Evolutionary conservation across 305 asterid species (phyloP).

Genomic region (Withania somnifera): DNA sequence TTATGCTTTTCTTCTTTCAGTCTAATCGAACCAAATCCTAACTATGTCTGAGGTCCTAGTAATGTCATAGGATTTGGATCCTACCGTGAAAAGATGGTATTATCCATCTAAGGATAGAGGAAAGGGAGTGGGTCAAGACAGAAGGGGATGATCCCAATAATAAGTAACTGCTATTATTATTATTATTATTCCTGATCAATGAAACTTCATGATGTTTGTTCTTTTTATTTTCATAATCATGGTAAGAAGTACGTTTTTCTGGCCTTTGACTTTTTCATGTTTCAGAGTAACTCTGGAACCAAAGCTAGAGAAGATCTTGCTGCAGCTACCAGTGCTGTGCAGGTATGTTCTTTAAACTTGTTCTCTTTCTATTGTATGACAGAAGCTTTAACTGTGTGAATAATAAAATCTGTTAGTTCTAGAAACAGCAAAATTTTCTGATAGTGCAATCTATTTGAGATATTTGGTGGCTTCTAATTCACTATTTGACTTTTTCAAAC

Average conservation of each 20-base stretch:
- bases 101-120: no score
- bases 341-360: conserved; percentile 37
- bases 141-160: no score
- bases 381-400: neutral
- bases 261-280: conserved; percentile 1
- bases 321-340: conserved; percentile 84
- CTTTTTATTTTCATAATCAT: neutral
- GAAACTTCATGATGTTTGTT: neutral
- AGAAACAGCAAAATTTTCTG: neutral
- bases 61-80: no score
- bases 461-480: neutral
- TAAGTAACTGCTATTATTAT: neutral
- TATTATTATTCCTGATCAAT: neutral
- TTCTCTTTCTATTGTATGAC: neutral
- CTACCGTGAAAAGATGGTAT: no score
- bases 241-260: neutral
- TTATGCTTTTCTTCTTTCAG: no score
- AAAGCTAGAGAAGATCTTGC: conserved; percentile 97
- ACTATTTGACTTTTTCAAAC: conserved; percentile 18
- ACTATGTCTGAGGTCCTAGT: no score
- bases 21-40: no score
- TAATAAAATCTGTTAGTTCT: neutral
- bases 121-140: no score
- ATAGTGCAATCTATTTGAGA: neutral
- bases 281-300: conserved; percentile 88